Evolutionary conservation across 352 stramenopile genomes (phyloP), one percentile per base, ranked within the genome.

Genomic region (Phytopythium kandeliae): DNA sequence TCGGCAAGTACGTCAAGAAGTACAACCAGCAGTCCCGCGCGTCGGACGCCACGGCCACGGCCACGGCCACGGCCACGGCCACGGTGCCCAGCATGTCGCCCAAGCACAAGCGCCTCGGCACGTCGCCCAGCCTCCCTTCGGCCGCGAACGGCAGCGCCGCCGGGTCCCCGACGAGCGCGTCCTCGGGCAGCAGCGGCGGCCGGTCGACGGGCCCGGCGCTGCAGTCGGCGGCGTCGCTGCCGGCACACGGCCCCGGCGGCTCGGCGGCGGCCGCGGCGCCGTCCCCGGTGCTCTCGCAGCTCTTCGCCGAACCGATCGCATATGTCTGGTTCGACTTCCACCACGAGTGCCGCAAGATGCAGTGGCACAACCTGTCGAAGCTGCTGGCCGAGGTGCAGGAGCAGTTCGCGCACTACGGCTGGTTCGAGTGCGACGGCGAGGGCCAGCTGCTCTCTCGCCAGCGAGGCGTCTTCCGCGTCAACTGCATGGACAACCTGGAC

Each of bases 401-500:
- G 10, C 71, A 83, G 50, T 85, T 87, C 40, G 22, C 61, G 35
- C 71, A 85, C 43, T 85, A 87, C 57, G 69, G 75, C 34, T 87
- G 73, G 71, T 87, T 87, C 50, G 74, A 87, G 58, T 75, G 62
- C 48, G 75, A 87, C 57, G 51, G 57, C 26, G 73, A 83, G 53
- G 75, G 75, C 17, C 73, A 71, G 21, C 46, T 85, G 19, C 28
- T 79, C 12, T 78, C 68, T 31, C 75, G 74, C 30, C 96, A 99
- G 69, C 81, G 78, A 28, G 90, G 89, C 40, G 85, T 98, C n/a
- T 86, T 98, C 45, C 83, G 96, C 40, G 97, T 96, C 37, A 99
- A 99, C 76, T 99, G 96, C 72, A 98, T 99, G 89, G 96, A 99
- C 78, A 98, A 96, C 66, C 70, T 98, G 12, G 96, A 99, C 77